phyloP scores from a whole-genome alignment of 116 monocot species.

The Dioscorea cayenensis region DNA sequence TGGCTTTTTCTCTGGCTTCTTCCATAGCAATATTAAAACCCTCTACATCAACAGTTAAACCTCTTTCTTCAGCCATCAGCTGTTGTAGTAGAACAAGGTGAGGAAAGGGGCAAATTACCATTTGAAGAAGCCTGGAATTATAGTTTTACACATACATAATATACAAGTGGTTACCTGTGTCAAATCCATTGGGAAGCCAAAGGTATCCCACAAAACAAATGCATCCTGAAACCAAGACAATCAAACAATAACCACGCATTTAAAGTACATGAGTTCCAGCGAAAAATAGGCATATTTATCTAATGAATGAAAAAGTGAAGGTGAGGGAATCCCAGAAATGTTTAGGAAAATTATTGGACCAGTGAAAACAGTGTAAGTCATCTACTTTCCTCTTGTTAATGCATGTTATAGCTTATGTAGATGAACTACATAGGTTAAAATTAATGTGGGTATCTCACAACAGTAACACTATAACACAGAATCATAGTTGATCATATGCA shows the following conservation, averaged over 20 bases:
- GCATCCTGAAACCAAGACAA: constrained; percentile 61
- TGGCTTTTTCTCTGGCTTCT: constrained; percentile 89
- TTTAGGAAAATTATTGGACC: too few species aligned
- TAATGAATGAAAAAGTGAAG: not conserved
- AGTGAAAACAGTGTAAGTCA: too few species aligned
- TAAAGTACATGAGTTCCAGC: not conserved
- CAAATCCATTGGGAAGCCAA: constrained; percentile 94
- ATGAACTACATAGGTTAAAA: not conserved
- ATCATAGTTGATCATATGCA: not conserved
- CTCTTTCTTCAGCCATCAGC: constrained; percentile 98
- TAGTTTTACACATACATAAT: constrained; percentile 1
- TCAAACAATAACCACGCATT: not conserved
- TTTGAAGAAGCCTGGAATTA: not conserved
- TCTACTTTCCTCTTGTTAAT: too few species aligned
- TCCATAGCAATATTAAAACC: constrained; percentile 91
- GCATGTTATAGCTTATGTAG: too few species aligned
- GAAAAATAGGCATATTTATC: not conserved
- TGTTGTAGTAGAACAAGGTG: constrained; percentile 20
- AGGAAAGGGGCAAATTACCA: not conserved
- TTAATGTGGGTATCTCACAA: not conserved
- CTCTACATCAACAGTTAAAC: constrained; percentile 70
- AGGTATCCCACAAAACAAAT: constrained; percentile 95
- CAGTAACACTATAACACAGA: not conserved
- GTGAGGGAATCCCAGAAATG: too few species aligned
- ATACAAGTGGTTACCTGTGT: constrained; percentile 59